Evolutionary conservation across 805 yeast species (phyloP).

Genomic region (Saccharomycopsis babjevae): DNA sequence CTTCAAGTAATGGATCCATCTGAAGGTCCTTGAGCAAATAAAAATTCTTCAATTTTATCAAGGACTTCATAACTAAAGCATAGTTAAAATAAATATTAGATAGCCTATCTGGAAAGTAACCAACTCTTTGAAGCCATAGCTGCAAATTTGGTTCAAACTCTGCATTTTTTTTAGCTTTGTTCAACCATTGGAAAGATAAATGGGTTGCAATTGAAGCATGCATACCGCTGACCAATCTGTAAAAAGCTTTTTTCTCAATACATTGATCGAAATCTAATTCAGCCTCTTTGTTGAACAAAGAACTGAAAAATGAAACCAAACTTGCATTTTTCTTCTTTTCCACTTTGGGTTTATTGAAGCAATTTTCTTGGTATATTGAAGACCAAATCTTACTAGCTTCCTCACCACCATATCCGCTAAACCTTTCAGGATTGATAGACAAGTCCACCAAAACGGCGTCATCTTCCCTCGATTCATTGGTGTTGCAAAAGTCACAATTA

Average conservation of each 20-base stretch:
- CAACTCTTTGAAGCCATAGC: slow-evolving; percentile 82
- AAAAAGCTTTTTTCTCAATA: slow-evolving; percentile 80
- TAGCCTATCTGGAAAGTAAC: slow-evolving; percentile 78
- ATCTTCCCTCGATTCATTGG: slow-evolving; percentile 48
- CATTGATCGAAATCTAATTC: slow-evolving; percentile 42
- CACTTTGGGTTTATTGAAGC: slow-evolving; percentile 43
- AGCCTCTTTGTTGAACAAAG: slow-evolving; percentile 12
- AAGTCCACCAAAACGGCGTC: slow-evolving; percentile 79
- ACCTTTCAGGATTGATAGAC: slow-evolving; percentile 85
- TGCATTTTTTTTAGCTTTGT: slow-evolving; percentile 48
- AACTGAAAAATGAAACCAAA: slow-evolving; percentile 20
- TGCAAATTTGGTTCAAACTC: slow-evolving; percentile 77
- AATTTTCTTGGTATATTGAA: slow-evolving; percentile 84
- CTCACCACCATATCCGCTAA: slow-evolving; percentile 91
- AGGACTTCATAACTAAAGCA: slow-evolving; percentile 74
- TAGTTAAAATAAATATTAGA: slow-evolving; percentile 88
- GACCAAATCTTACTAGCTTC: slow-evolving; percentile 91
- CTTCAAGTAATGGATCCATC: slow-evolving; percentile 37
- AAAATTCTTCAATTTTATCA: slow-evolving; percentile 53
- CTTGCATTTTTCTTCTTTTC: slow-evolving; percentile 1
- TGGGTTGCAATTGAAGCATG: slow-evolving; percentile 95
- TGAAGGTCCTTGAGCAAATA: slow-evolving; percentile 33
- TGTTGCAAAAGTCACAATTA: slow-evolving; percentile 59
- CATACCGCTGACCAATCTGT: slow-evolving; percentile 80
- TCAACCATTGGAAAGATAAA: slow-evolving; percentile 70